These are phyloP conservation scores for Colletotrichum kahawae DNA, from an alignment of 2,329 filamentous ascomycete genomes.

Conservation along the genomic window DNA sequence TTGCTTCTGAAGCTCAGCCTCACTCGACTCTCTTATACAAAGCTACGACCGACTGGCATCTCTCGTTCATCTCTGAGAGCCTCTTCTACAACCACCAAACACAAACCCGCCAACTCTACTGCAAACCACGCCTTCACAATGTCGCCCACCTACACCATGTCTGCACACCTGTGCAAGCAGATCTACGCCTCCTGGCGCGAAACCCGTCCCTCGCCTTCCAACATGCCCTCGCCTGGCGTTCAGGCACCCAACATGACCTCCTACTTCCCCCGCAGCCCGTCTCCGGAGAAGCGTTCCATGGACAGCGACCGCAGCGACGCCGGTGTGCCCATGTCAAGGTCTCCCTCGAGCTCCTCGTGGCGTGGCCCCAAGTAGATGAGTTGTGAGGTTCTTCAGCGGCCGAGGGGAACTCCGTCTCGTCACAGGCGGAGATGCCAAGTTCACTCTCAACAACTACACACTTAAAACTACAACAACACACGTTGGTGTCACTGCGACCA, in stretches of 20 bases:
- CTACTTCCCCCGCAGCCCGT: slow-evolving; percentile 28
- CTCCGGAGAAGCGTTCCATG: slow-evolving; percentile 49
- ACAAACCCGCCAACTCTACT: background rate
- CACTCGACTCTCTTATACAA: slow-evolving; percentile 3
- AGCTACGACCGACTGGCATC: background rate
- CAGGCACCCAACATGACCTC: slow-evolving; percentile 30
- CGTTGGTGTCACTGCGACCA: background rate
- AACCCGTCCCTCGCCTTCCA: slow-evolving; percentile 45
- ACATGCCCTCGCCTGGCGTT: slow-evolving; percentile 31
- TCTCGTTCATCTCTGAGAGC: background rate
- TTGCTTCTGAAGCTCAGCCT: background rate
- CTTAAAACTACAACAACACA: background rate
- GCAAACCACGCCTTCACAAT: slow-evolving; percentile 37
- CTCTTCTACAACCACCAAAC: background rate
- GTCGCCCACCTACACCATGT: slow-evolving; percentile 66
- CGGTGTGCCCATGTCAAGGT: slow-evolving; percentile 31
- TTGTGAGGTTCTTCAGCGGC: too few relatives aligned
- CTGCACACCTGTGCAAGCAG: slow-evolving; percentile 64
- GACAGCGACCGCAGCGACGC: slow-evolving; percentile 48
- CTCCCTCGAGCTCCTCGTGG: slow-evolving; percentile 30
- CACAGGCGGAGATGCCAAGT: background rate
- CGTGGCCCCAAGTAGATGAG: slow-evolving; percentile 10
- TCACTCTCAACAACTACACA: background rate
- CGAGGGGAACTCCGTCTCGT: background rate
- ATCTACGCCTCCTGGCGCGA: slow-evolving; percentile 65